Conservation (phyloP, 495 filamentous ascomycete genomes). For the Lasiosphaeria hispida region DNA sequence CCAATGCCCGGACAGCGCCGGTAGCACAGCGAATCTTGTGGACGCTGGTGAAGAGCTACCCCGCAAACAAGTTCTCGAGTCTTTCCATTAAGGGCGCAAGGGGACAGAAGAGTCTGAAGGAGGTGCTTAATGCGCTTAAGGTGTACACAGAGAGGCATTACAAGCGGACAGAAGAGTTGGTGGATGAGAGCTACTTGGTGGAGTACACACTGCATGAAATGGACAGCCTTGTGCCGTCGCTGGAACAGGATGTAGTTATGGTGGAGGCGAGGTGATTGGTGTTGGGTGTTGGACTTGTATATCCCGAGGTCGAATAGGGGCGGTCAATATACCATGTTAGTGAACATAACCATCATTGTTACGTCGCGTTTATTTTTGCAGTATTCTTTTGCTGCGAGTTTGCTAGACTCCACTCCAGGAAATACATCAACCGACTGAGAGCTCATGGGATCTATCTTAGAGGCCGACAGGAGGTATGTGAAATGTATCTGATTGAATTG, state of each 20-base stretch:
- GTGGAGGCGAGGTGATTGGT: slow-evolving; percentile 26
- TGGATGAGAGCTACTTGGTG: slow-evolving; percentile 92
- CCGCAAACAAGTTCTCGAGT: slow-evolving; percentile 62
- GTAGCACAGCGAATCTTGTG: slow-evolving; percentile 85
- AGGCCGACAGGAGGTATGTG: no score
- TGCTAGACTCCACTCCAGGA: no score
- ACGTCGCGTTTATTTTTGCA: no score
- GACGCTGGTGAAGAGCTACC: slow-evolving; percentile 73
- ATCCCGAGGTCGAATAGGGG: no score
- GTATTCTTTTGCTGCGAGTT: neutral
- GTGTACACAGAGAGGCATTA: slow-evolving; percentile 93
- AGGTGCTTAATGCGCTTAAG: slow-evolving; percentile 76
- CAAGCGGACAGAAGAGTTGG: slow-evolving; percentile 76
- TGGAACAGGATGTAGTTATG: slow-evolving; percentile 44
- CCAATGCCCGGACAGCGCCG: slow-evolving; percentile 80
- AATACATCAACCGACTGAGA: no score
- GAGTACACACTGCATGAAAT: slow-evolving; percentile 92
- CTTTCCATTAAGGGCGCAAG: slow-evolving; percentile 60
- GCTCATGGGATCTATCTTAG: no score
- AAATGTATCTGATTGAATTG: no score
- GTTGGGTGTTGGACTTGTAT: neutral
- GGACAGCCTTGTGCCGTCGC: slow-evolving; percentile 63
- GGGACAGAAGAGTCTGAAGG: slow-evolving; percentile 66
- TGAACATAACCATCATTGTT: no score
- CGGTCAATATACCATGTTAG: no score